Evolutionary conservation across 768 basidiomycete genomes (phyloP).

Genomic region (Clitopilus passeckerianus): DNA sequence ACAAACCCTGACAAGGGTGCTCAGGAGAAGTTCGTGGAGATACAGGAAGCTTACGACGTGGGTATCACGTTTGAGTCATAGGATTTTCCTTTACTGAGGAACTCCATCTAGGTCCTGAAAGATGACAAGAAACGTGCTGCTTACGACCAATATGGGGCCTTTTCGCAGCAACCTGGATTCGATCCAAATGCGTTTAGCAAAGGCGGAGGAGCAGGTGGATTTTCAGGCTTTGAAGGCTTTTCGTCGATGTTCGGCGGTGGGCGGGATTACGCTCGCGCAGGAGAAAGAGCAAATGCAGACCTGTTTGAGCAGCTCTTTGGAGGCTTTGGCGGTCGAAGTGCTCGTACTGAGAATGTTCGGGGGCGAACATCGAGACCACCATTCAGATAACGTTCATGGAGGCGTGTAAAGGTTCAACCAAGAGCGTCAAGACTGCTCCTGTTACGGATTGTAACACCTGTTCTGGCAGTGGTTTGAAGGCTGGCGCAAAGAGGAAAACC

Average conservation of each 20-base stretch:
- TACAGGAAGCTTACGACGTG: constrained; percentile 96
- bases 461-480: constrained; percentile 80
- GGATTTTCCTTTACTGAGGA: constrained; percentile 8
- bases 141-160: constrained; percentile 89
- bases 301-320: constrained; percentile 88
- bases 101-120: constrained; percentile 66
- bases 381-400: constrained; percentile 85
- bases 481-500: constrained; percentile 75
- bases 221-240: constrained; percentile 72
- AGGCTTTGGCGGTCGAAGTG: constrained; percentile 43
- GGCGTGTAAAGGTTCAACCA: constrained; percentile 84
- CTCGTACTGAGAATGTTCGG: constrained; percentile 46
- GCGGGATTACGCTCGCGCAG: not conserved
- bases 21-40: constrained; percentile 92
- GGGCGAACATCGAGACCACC: constrained; percentile 78
- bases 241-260: constrained; percentile 49
- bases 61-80: constrained; percentile 9
- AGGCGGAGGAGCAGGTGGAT: constrained; percentile 37
- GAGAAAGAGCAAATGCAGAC: constrained; percentile 45
- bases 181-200: constrained; percentile 74
- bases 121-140: constrained; percentile 90
- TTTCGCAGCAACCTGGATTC: constrained; percentile 92
- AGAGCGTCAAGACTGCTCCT: constrained; percentile 72
- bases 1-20: constrained; percentile 91
- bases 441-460: constrained; percentile 83